Percentiles rank a stretch among this genome's conserved stretches.
Conservation (phyloP, 2,329 filamentous ascomycete genomes). For the Aspergillus novofumigatus region DNA sequence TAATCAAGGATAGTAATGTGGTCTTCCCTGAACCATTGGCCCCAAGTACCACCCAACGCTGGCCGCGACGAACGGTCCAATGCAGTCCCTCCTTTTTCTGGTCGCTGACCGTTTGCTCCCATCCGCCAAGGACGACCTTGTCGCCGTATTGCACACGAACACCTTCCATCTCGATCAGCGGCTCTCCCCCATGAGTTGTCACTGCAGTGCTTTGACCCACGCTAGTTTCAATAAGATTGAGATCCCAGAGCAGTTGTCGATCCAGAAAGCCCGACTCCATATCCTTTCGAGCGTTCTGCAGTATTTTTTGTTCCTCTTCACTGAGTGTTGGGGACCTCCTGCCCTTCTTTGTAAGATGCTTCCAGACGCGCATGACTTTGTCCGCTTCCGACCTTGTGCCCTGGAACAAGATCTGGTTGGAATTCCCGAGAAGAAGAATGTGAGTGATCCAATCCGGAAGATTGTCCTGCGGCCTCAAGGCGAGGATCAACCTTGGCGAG, state of each 20-base stretch:
- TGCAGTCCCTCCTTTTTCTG: constrained; percentile 59
- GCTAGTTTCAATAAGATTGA: constrained; percentile 16
- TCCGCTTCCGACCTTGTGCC: constrained; percentile 64
- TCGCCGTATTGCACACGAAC: constrained; percentile 76
- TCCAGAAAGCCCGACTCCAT: constrained; percentile 21
- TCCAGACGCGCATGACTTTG: constrained; percentile 26
- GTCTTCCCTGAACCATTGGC: constrained; percentile 95
- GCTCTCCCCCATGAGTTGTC: constrained; percentile 52
- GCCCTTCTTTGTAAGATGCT: constrained; percentile 9
- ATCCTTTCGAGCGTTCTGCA: constrained; percentile 9
- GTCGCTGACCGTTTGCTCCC: constrained; percentile 58
- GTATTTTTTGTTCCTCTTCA: constrained; percentile 7
- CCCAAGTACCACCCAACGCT: constrained; percentile 89
- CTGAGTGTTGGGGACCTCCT: background rate
- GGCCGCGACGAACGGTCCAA: constrained; percentile 78
- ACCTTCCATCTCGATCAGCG: constrained; percentile 81
- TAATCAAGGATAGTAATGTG: constrained; percentile 85
- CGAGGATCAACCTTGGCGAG: constrained; percentile 69
- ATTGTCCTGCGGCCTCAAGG: constrained; percentile 77
- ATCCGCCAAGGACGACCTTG: constrained; percentile 75
- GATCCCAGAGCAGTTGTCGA: constrained; percentile 22
- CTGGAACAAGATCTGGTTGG: constrained; percentile 61
- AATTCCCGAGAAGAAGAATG: constrained; percentile 65
- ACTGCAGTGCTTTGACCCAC: constrained; percentile 8
- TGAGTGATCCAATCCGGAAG: constrained; percentile 90